Base-by-base conservation (phyloP, 495 filamentous ascomycete genomes). In the Astrothelium macrocarpum region DNA sequence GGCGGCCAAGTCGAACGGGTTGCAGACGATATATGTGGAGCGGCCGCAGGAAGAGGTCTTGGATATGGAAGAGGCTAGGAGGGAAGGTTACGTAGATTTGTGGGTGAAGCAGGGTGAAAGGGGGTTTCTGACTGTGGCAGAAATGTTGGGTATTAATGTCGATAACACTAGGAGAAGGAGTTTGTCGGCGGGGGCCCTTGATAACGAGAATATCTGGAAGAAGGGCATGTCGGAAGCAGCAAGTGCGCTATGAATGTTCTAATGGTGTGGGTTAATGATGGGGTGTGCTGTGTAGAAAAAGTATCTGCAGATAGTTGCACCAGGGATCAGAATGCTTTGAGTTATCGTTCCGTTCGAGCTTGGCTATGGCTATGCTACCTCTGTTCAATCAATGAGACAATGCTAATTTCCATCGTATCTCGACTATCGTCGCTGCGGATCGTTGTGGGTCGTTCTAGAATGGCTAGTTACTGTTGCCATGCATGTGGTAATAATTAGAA, bases 21-120 rank as follows among this genome's bases (percentile, higher is more conserved):
- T 91, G 59, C 75, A 80, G 70, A 88, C 86, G 0, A 80, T 95
- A 42, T 94, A 90, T 75, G 84, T 92, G n/a, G 88, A 88, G 76
- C 76, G 87, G 61, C 71, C 74, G 16, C 64, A 71, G 36, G 90
- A 93, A 73, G 88, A 90, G 74, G 73, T 74, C n/a, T 85, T 82
- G 81, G 65, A 67, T 18, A 28, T 62, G 12, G 82, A 84, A 2
- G 73, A 81, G 68, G 76, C 78, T 49, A 78, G 80, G 59, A 76
- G 76, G 61, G 83, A 80, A 65, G 78, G 76, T 3, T 90, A 83
- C 81, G 85, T 85, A 34, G 84, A 88, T 67, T 53, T 87, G 59
- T 88, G 85, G 86, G 72, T 88, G 49, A 64, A 59, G 10, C 68
- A 73, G 43, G 73, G 67, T 0, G 75, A 85, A 60, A 78, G 72